phyloP scores from a whole-genome alignment of 2,329 filamentous ascomycete genomes.

The Epichloe scottii region DNA sequence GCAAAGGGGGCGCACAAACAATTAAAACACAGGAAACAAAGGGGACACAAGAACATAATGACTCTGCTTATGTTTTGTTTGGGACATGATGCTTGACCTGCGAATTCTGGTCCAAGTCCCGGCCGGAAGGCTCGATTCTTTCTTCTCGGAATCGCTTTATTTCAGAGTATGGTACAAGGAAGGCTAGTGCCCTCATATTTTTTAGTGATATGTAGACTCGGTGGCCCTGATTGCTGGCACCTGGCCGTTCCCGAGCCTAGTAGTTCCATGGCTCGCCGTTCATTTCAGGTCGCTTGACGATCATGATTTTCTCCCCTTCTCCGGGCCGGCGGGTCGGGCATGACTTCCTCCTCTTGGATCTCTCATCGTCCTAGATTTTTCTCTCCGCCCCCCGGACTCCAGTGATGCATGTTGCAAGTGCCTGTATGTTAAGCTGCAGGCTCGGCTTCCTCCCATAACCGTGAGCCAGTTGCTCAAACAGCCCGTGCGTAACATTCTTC shows the following conservation, averaged over 20 bases:
- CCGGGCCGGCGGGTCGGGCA: not conserved
- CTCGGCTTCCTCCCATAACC: slow-evolving; percentile 1
- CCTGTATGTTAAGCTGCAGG: not conserved
- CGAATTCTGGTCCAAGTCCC: not conserved
- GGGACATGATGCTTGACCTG: not conserved
- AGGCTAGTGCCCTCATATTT: not conserved
- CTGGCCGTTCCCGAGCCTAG: not conserved
- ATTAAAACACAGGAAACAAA: not conserved
- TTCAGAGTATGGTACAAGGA: slow-evolving; percentile 3
- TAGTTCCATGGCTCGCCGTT: slow-evolving; percentile 1
- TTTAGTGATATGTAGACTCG: slow-evolving; percentile 2
- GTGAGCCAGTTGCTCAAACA: slow-evolving; percentile 19
- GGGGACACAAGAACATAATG: not conserved
- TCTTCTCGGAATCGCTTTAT: not conserved
- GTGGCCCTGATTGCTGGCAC: not conserved
- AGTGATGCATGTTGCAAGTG: not conserved
- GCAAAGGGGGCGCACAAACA: not conserved
- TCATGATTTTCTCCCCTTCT: not conserved
- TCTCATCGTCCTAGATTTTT: not conserved
- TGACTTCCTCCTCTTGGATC: not conserved
- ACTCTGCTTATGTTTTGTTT: not conserved
- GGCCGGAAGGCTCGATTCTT: not conserved
- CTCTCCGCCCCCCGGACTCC: not conserved
- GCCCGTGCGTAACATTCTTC: slow-evolving; percentile 38
- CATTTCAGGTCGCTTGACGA: not conserved